Evolutionary conservation across 306 rosid genomes (phyloP).

Genomic region (Vigna radiata): DNA sequence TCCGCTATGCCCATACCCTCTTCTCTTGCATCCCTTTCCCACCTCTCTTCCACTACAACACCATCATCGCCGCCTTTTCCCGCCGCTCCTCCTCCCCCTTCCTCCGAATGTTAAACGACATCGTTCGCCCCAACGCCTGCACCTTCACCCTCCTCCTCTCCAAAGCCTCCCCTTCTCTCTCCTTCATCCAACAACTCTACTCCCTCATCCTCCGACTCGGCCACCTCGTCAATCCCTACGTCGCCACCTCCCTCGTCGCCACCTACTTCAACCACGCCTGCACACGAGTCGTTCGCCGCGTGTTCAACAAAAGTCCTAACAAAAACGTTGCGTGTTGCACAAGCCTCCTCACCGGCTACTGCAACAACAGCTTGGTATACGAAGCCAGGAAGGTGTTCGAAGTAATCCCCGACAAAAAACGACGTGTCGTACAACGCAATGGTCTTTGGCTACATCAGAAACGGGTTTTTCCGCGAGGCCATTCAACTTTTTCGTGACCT

Average conservation of each 20-base stretch:
- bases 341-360: conserved; percentile 47
- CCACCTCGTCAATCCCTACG: conserved; percentile 30
- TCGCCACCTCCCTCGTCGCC: conserved; percentile 39
- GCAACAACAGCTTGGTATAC: conserved; percentile 38
- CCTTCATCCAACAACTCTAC: conserved; percentile 42
- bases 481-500: conserved; percentile 43
- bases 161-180: not conserved
- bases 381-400: conserved; percentile 47
- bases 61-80: conserved; percentile 43
- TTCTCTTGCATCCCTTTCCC: conserved; percentile 44
- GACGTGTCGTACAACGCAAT: conserved; percentile 49
- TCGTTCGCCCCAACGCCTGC: conserved; percentile 41
- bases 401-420: conserved; percentile 34
- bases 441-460: conserved; percentile 53
- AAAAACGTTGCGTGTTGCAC: conserved; percentile 54
- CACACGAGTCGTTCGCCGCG: conserved; percentile 12
- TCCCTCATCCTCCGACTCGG: conserved; percentile 30
- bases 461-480: conserved; percentile 45
- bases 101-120: conserved; percentile 37
- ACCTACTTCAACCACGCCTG: conserved; percentile 33
- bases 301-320: conserved; percentile 50
- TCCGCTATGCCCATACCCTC: conserved; percentile 41
- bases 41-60: conserved; percentile 49
- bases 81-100: conserved; percentile 28
- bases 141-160: conserved; percentile 34